These are phyloP conservation scores for Candida ponderosae DNA, from an alignment of 805 yeast genomes.

Conservation along the genomic window DNA sequence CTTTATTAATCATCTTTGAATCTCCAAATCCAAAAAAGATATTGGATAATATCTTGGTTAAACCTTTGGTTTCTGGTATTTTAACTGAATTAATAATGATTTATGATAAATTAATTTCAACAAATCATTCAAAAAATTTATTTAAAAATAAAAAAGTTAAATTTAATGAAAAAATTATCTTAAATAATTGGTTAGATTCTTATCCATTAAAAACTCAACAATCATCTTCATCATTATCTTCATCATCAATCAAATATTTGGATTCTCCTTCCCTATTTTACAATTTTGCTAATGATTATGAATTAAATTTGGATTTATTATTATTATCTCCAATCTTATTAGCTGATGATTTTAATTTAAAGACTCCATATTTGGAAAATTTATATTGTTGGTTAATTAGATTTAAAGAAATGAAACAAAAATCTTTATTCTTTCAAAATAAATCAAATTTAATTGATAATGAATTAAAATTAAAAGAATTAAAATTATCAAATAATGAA, in stretches of 20 bases:
- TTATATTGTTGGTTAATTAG: constrained; percentile 63
- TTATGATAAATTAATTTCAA: not conserved
- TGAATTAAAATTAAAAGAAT: not conserved
- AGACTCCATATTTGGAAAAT: constrained; percentile 87
- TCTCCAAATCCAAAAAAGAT: constrained; percentile 53
- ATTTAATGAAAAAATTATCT: constrained; percentile 46
- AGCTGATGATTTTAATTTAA: constrained; percentile 82
- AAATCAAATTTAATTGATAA: constrained; percentile 6
- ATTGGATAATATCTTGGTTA: constrained; percentile 64
- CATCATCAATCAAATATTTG: constrained; percentile 23
- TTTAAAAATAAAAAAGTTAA: not conserved
- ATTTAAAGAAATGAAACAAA: constrained; percentile 19
- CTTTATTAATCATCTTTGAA: constrained; percentile 69
- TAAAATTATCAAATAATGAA: constrained; percentile 1
- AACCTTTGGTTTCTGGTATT: constrained; percentile 77
- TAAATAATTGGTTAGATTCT: constrained; percentile 42
- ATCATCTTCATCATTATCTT: too few relatives aligned
- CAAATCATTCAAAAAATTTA: not conserved
- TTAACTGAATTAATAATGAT: constrained; percentile 56
- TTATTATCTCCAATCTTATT: constrained; percentile 79
- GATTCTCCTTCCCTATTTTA: constrained; percentile 57
- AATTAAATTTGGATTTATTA: constrained; percentile 64
- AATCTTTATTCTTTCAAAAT: constrained; percentile 17
- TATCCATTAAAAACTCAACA: constrained; percentile 25
- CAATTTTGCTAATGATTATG: constrained; percentile 50